Evolutionary conservation across 805 yeast species (phyloP).

Genomic region (Sugiyamaella boreocaroliniensis): DNA sequence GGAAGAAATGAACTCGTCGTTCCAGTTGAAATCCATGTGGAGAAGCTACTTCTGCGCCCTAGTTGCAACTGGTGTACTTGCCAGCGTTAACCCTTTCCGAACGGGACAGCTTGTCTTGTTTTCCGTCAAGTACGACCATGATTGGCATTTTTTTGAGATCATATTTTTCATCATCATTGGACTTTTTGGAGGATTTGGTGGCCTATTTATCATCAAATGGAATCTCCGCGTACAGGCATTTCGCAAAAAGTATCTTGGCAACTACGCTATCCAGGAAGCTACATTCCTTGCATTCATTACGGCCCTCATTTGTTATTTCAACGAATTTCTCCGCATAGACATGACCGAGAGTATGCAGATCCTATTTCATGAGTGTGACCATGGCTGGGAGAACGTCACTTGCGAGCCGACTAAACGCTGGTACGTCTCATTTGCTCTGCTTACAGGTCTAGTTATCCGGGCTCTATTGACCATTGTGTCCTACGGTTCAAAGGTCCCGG

Average conservation of each 20-base stretch:
- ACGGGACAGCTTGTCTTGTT: conserved; percentile 92
- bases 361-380: conserved; percentile 75
- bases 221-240: conserved; percentile 73
- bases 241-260: conserved; percentile 59
- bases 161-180: conserved; percentile 73
- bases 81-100: conserved; percentile 82
- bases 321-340: conserved; percentile 71
- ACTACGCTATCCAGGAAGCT: conserved; percentile 65
- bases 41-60: conserved; percentile 86
- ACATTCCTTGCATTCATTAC: conserved; percentile 59
- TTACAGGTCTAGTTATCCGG: conserved; percentile 66
- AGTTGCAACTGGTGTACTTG: conserved; percentile 74
- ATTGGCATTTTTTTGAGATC: conserved; percentile 83
- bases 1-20: conserved; percentile 78
- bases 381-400: conserved; percentile 34
- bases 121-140: conserved; percentile 78
- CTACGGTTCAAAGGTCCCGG: conserved; percentile 59
- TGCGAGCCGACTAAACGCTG: conserved; percentile 24
- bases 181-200: conserved; percentile 85
- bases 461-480: conserved; percentile 70
- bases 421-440: conserved; percentile 44
- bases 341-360: conserved; percentile 95
- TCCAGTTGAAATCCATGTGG: conserved; percentile 78
- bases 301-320: conserved; percentile 73
- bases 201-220: conserved; percentile 65